These are phyloP conservation scores for Suhomyces choctaworum DNA, from an alignment of 1,139 yeast genomes.

Conservation along the genomic window DNA sequence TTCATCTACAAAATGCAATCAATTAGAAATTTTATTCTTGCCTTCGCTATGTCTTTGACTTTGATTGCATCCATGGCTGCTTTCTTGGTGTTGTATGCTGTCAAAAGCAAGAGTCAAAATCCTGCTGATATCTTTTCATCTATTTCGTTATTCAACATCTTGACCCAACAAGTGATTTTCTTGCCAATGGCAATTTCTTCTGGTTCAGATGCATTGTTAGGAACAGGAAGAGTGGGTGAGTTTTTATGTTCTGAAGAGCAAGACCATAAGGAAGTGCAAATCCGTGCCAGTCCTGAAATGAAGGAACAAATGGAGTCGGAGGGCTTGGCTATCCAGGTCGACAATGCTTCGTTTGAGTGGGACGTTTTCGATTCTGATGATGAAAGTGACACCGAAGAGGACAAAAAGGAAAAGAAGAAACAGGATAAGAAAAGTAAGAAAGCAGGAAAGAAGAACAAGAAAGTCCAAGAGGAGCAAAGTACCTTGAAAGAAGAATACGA, in stretches of 20 bases:
- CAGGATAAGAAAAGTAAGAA: constrained; percentile 5
- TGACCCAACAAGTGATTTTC: constrained; percentile 53
- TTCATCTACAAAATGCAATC: constrained; percentile 51
- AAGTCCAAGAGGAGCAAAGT: constrained; percentile 3
- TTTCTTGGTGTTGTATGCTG: constrained; percentile 65
- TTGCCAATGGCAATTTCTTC: constrained; percentile 71
- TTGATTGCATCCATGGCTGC: constrained; percentile 70
- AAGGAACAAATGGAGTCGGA: constrained; percentile 17
- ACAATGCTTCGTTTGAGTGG: constrained; percentile 61
- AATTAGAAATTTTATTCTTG: constrained; percentile 58
- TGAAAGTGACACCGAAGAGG: constrained; percentile 17
- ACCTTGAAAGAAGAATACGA: constrained; percentile 6
- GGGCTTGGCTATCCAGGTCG: constrained; percentile 16
- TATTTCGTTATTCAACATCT: constrained; percentile 67
- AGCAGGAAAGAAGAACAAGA: constrained; percentile 7
- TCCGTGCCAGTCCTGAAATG: constrained; percentile 19
- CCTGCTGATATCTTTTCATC: constrained; percentile 83
- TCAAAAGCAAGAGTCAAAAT: constrained; percentile 41
- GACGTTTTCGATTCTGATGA: constrained; percentile 40
- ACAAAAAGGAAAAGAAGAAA: constrained; percentile 8
- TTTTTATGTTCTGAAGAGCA: constrained; percentile 42
- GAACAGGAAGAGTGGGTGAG: constrained; percentile 58
- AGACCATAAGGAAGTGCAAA: constrained; percentile 19
- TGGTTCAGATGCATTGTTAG: constrained; percentile 70
- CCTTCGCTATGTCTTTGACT: constrained; percentile 61